These are phyloP conservation scores for Lipomyces oligophaga DNA, from an alignment of 805 yeast genomes.

Conservation along the genomic window DNA sequence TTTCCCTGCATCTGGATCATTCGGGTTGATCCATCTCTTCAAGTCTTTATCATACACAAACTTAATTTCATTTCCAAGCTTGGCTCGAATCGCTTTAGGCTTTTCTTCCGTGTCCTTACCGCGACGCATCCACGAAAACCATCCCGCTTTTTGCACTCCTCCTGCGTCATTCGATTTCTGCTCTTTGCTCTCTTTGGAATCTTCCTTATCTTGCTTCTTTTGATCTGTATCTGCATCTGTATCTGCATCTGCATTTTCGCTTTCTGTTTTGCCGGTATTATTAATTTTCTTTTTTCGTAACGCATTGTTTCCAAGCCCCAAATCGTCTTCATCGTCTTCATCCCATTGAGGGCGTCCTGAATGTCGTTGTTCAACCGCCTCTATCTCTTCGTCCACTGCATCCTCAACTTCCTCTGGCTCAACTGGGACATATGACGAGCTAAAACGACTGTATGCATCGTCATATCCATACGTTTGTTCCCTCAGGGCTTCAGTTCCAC, in stretches of 20 bases:
- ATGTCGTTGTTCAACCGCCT: background rate
- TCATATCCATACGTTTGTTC: background rate
- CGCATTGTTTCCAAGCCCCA: conserved; percentile 28
- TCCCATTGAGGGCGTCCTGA: no score
- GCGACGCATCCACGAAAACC: conserved; percentile 49
- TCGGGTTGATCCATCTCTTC: conserved; percentile 80
- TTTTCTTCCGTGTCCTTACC: conserved; percentile 45
- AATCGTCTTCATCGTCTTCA: conserved; percentile 25
- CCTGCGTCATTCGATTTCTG: no score
- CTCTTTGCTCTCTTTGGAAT: conserved; percentile 1
- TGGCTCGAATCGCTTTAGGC: conserved; percentile 77
- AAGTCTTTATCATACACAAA: conserved; percentile 79
- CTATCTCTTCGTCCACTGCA: background rate
- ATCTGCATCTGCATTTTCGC: conserved; percentile 42
- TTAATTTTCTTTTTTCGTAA: conserved; percentile 39
- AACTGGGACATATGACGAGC: background rate
- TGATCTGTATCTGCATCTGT: conserved; percentile 34
- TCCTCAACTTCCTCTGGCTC: conserved; percentile 1
- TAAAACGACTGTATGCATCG: background rate
- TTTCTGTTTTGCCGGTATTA: conserved; percentile 47
- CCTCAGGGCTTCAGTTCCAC: no score
- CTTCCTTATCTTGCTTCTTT: background rate
- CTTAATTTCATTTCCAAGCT: conserved; percentile 71
- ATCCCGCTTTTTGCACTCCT: conserved; percentile 39
- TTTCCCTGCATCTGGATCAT: conserved; percentile 31